Evolutionary conservation across 169 alveolate genomes (phyloP).

Genomic region (Cryptosporidium sp.): DNA sequence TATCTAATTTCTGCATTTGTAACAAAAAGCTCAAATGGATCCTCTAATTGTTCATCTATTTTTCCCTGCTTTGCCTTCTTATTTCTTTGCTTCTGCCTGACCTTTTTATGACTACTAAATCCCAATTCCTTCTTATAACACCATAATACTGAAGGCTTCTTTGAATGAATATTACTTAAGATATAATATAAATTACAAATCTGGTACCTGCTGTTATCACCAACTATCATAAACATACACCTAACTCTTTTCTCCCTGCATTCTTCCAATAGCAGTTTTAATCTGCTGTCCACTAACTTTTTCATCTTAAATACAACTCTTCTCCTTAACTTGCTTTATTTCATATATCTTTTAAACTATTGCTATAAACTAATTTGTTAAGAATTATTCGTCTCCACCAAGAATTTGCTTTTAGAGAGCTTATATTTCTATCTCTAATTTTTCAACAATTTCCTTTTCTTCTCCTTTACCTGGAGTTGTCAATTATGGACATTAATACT

Average conservation of each 20-base stretch:
- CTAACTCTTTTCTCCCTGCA: constrained; percentile 91
- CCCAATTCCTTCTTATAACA: constrained; percentile 99
- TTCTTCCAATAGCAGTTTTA: constrained; percentile 93
- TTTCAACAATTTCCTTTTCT: neutral
- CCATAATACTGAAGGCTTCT: constrained; percentile 95
- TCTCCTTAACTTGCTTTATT: neutral
- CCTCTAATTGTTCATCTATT: constrained; percentile 94
- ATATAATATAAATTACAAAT: constrained; percentile 91
- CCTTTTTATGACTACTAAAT: constrained; percentile 95
- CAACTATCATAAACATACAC: constrained; percentile 94
- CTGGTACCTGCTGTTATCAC: constrained; percentile 97
- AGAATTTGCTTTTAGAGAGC: neutral
- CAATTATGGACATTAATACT: constrained; percentile 31
- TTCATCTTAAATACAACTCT: constrained; percentile 82
- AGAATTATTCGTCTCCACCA: neutral
- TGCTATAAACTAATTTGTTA: neutral
- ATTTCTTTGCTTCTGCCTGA: constrained; percentile 94
- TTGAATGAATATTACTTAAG: constrained; percentile 77
- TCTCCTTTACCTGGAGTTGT: neutral
- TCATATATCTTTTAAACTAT: neutral
- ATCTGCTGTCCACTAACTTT: constrained; percentile 95
- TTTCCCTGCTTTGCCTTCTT: constrained; percentile 93
- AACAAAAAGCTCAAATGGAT: constrained; percentile 96
- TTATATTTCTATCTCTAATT: neutral
- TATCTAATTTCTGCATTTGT: constrained; percentile 95